These are phyloP conservation scores for Cystofilobasidium bisporidii DNA, from an alignment of 768 basidiomycete species.

Conservation along the genomic window DNA sequence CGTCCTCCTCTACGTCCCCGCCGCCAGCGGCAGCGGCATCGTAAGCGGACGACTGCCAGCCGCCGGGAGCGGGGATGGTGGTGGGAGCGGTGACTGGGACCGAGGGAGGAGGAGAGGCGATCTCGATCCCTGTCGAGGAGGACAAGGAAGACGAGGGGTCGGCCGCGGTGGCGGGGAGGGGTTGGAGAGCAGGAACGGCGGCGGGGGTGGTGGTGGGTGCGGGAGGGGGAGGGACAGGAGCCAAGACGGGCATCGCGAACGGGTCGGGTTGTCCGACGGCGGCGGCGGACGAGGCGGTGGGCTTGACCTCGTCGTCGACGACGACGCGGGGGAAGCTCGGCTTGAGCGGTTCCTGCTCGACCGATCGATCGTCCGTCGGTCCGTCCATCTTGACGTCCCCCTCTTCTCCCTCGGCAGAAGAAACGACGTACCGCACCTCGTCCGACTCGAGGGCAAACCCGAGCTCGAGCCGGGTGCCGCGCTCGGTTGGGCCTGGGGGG, in stretches of 20 bases:
- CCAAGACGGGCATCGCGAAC: background rate
- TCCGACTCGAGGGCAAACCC: background rate
- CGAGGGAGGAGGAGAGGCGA: background rate
- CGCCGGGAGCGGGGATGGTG: no score
- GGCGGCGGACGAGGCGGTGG: background rate
- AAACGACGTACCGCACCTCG: background rate
- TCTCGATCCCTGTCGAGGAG: background rate
- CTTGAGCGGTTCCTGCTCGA: no score
- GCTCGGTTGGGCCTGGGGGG: constrained; percentile 61
- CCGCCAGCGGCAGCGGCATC: constrained; percentile 36
- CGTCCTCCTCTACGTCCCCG: constrained; percentile 42
- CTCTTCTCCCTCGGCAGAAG: background rate
- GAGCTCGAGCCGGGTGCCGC: constrained; percentile 40
- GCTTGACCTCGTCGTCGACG: background rate
- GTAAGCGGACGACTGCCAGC: constrained; percentile 4
- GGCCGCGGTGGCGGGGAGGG: background rate
- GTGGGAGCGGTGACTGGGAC: background rate
- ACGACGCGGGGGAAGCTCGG: no score
- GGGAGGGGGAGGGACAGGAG: background rate
- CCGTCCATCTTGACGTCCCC: constrained; percentile 1
- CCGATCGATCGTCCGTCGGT: no score
- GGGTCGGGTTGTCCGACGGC: background rate
- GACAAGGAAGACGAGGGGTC: background rate
- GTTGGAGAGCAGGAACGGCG: background rate
- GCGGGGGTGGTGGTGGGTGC: background rate